Base-by-base conservation (phyloP, 768 basidiomycete species). In the Mrakia gelida region DNA sequence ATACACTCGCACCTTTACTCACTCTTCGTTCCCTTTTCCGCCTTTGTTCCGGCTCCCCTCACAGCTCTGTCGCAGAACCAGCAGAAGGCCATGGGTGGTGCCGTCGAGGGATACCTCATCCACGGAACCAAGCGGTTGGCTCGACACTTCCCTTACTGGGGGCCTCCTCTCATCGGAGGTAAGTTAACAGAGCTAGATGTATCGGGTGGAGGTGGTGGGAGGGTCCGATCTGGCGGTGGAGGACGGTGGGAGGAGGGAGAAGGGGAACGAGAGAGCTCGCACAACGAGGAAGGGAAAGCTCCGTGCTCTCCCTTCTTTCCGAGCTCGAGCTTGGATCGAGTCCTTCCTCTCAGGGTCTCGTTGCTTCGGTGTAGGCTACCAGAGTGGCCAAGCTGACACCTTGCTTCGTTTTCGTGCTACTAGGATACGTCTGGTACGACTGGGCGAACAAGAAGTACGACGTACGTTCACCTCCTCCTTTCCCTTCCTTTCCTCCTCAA, bases 41-140 rank as follows among this genome's bases (percentile, higher is more conserved):
- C 59, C 18, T 34, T 41, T 30, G n/a, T 32, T 18, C 52, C 8
- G 8, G 26, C 18, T 32, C 45, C n/a, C n/a, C n/a, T n/a, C 49
- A 28, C 71, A 77, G 76, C 76, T 59, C 71, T 77, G 67, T 77
- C 76, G 26, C 76, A 77, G 54, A 71, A 71, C 76, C 49, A 72
- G 71, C 28, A 54, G 38, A 45, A 49, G 49, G 68, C 76, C 41
- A 77, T 77, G 76, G 23, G 5, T 21, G 76, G 76, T 21, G 76
- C 76, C 10, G 54, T 77, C 54, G 52, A 71, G 54, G 76, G 76
- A 32, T 77, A 77, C 76, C 7, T 77, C 67, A 21, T 77, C 56
- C 76, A 77, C 67, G 76, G 76, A 54, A 43, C 71, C n/a, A 68
- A 34, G 65, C 56, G 76, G 52, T 13, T 77, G 34, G 23, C 30